These are phyloP conservation scores for Xylona heveae DNA, from an alignment of 495 filamentous ascomycete genomes.

Conservation along the genomic window DNA sequence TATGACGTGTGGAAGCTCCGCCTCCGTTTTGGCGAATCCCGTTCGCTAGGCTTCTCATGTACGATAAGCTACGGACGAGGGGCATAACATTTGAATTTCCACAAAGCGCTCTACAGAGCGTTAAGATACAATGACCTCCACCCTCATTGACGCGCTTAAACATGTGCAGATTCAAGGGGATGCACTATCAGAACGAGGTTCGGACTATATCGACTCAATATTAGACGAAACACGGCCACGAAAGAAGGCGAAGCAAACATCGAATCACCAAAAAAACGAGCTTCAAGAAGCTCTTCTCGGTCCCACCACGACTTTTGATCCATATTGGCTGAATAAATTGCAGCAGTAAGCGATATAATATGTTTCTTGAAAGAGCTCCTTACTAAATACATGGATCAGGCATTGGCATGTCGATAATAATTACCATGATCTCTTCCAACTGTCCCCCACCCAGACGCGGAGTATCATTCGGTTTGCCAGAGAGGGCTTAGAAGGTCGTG, in stretches of 20 bases:
- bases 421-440: constrained; percentile 56
- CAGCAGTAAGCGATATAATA: too few relatives aligned
- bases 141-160: too few relatives aligned
- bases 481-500: constrained; percentile 80
- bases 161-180: too few relatives aligned
- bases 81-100: too few relatives aligned
- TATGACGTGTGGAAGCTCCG: too few relatives aligned
- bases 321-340: constrained; percentile 66
- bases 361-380: constrained; percentile 5
- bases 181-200: constrained; percentile 2
- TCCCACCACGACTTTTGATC: constrained; percentile 54
- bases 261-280: constrained; percentile 36
- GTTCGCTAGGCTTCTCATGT: too few relatives aligned
- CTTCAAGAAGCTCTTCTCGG: constrained; percentile 61
- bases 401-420: constrained; percentile 68
- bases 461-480: constrained; percentile 82
- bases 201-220: constrained; percentile 32
- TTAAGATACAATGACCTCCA: too few relatives aligned
- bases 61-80: too few relatives aligned
- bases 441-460: constrained; percentile 79
- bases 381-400: constrained; percentile 17
- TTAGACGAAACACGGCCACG: constrained; percentile 30
- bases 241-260: constrained; percentile 32
- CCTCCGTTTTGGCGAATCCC: too few relatives aligned
- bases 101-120: too few relatives aligned